Percentiles rank a stretch among this genome's conserved stretches.
Conservation (phyloP, 352 stramenopile genomes). For the Globisporangium radiosum region DNA sequence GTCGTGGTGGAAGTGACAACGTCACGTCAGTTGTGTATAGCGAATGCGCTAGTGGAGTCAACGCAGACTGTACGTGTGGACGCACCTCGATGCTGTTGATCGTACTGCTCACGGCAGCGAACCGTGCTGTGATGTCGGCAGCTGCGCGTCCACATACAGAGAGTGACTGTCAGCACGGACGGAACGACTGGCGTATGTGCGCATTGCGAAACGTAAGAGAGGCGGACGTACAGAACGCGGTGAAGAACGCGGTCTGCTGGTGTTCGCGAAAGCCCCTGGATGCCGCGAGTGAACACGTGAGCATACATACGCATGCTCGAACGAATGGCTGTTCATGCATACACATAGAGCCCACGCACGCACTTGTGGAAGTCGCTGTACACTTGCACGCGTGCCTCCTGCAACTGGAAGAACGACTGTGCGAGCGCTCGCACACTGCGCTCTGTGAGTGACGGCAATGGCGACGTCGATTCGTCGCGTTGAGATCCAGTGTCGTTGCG, state of each 20-base stretch:
- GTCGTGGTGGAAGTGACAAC: background rate
- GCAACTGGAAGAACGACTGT: constrained; percentile 39
- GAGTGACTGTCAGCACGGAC: background rate
- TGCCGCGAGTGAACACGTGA: background rate
- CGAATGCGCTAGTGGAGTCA: background rate
- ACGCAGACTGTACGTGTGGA: too few species aligned
- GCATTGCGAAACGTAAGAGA: background rate
- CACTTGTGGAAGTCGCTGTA: constrained; percentile 61
- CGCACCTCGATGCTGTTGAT: constrained; percentile 67
- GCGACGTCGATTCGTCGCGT: background rate
- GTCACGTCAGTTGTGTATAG: background rate
- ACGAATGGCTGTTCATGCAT: too few species aligned
- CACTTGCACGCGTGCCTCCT: constrained; percentile 63
- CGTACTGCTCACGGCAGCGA: constrained; percentile 55
- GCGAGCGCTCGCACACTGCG: constrained; percentile 21
- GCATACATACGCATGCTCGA: background rate
- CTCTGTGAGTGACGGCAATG: constrained; percentile 4
- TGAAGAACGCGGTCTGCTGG: constrained; percentile 58
- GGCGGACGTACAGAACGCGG: constrained; percentile 44
- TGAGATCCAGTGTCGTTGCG: background rate
- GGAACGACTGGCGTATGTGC: background rate
- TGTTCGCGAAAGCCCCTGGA: constrained; percentile 56
- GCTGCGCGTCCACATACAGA: constrained; percentile 22
- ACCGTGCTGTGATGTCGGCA: constrained; percentile 47
- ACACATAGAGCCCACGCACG: background rate